phyloP scores from a whole-genome alignment of 164 flowering plant genomes.

The Cinnamomum micranthum region DNA sequence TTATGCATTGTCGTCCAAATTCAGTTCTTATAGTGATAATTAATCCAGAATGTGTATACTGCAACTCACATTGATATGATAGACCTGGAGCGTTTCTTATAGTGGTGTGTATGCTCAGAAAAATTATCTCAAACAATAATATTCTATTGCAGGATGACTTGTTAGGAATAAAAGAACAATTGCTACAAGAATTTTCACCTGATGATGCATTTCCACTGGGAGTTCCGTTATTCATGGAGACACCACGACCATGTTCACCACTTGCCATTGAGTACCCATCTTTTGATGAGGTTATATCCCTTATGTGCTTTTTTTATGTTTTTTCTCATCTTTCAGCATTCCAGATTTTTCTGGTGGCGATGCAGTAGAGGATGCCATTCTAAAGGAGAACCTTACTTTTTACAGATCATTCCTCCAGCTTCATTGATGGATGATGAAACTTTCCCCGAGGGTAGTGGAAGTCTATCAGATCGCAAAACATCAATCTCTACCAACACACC shows the following conservation, averaged over 20 bases:
- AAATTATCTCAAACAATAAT: too few relatives aligned
- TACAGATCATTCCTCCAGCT: slow-evolving; percentile 39
- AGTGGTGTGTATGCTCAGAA: not conserved
- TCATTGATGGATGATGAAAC: slow-evolving; percentile 59
- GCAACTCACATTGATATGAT: not conserved
- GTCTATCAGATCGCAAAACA: slow-evolving; percentile 59
- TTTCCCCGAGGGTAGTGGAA: slow-evolving; percentile 49
- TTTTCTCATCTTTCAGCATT: not conserved
- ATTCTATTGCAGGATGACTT: slow-evolving; percentile 54
- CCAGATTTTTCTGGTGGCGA: not conserved
- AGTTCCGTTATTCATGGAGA: slow-evolving; percentile 68
- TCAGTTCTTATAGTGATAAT: not conserved
- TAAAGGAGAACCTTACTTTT: slow-evolving; percentile 8
- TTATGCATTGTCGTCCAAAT: not conserved
- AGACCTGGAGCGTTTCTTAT: not conserved
- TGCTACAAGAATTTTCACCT: slow-evolving; percentile 61
- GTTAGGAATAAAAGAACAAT: slow-evolving; percentile 44
- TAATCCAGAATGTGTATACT: not conserved
- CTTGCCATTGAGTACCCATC: slow-evolving; percentile 48
- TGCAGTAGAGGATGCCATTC: not conserved
- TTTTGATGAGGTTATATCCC: slow-evolving; percentile 52
- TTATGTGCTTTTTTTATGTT: not conserved
- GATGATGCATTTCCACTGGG: slow-evolving; percentile 79
- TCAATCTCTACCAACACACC: slow-evolving; percentile 45
- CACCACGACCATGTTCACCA: slow-evolving; percentile 72